Evolutionary conservation across 768 basidiomycete species (phyloP), one percentile per base, ranked within the genome.

Genomic region (Sarcodon sp.): DNA sequence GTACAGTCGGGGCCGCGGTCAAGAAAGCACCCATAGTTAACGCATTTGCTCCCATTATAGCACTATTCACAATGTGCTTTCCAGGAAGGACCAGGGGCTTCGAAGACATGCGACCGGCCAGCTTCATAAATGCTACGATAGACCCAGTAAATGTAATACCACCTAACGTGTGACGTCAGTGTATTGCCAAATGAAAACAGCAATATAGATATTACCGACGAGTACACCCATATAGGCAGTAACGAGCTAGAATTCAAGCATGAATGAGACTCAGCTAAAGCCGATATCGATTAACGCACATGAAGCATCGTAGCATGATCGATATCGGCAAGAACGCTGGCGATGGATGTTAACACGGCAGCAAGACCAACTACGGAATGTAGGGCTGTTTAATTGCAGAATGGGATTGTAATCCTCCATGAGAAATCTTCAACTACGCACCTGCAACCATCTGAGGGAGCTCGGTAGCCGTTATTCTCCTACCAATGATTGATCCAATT

Each of bases 291-390:
- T 8, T 2, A 41, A 41, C 39, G 39, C 27, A 41, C 39, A 61
- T 92, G 89, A 37, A 92, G 67, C 7, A 69, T 80, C 3, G 82
- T 73, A 18, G 81, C 66, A 60, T 91, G 87, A 4, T 72, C 67
- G 18, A 75, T 66, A 52, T 87, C 83, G 7, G 77, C 74, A 15
- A 92, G 66, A 9, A 91, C 88, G 57, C 85, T 88, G 10, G 68
- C 89, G 36, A 90, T 83, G 47, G 82, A 86, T 12, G 89, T 92
- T 56, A 92, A 66, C 13, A 92, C 89, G 0, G 89, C 89, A 2
- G 89, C 89, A 31, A 92, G 75, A 63, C 89, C 89, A 46, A 92
- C 89, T 33, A 92, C 89, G 33, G 84, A 87, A 59, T 92, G 89
- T 49, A 92, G 66, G 47, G 88, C 80, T 1, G 39, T 41, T 16